Evolutionary conservation across 495 filamentous ascomycete species (phyloP).

Genomic region (Pseudevernia furfuracea): DNA sequence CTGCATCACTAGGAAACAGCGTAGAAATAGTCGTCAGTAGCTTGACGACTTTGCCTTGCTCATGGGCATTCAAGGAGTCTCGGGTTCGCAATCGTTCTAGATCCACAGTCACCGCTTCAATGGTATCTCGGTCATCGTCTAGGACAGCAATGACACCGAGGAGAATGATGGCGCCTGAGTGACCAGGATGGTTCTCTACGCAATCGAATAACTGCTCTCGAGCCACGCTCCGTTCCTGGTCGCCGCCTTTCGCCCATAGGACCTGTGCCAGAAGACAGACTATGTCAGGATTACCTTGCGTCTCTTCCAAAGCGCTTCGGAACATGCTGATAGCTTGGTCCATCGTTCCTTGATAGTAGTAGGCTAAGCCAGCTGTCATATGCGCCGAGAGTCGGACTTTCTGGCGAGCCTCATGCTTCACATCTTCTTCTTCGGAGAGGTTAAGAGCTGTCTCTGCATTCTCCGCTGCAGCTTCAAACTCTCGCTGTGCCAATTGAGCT

Average conservation of each 20-base stretch:
- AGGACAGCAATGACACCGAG: slow-evolving; percentile 76
- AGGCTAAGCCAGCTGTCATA: slow-evolving; percentile 74
- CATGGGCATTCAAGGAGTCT: slow-evolving; percentile 43
- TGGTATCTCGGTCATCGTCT: slow-evolving; percentile 66
- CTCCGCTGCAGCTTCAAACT: slow-evolving; percentile 59
- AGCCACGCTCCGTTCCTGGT: slow-evolving; percentile 64
- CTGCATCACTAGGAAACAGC: slow-evolving; percentile 31
- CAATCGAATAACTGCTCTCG: slow-evolving; percentile 72
- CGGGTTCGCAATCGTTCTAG: slow-evolving; percentile 61
- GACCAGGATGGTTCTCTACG: slow-evolving; percentile 61
- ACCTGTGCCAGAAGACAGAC: slow-evolving; percentile 84
- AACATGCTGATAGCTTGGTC: slow-evolving; percentile 69
- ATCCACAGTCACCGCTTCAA: slow-evolving; percentile 74
- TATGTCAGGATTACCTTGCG: slow-evolving; percentile 69
- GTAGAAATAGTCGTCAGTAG: slow-evolving; percentile 51
- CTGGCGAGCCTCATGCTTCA: slow-evolving; percentile 50
- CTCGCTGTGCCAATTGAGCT: slow-evolving; percentile 57
- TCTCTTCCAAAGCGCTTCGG: slow-evolving; percentile 72
- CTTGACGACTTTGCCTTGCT: slow-evolving; percentile 47
- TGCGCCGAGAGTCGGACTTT: slow-evolving; percentile 75
- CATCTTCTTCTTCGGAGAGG: slow-evolving; percentile 52
- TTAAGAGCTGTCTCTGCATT: slow-evolving; percentile 65
- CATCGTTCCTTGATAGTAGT: slow-evolving; percentile 58
- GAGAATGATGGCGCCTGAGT: slow-evolving; percentile 68
- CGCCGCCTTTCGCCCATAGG: slow-evolving; percentile 80